Percentiles rank a stretch among this genome's conserved stretches.
These are phyloP conservation scores for Colletotrichum cuscutae DNA, from an alignment of 2,329 filamentous ascomycete species.

Conservation along the genomic window DNA sequence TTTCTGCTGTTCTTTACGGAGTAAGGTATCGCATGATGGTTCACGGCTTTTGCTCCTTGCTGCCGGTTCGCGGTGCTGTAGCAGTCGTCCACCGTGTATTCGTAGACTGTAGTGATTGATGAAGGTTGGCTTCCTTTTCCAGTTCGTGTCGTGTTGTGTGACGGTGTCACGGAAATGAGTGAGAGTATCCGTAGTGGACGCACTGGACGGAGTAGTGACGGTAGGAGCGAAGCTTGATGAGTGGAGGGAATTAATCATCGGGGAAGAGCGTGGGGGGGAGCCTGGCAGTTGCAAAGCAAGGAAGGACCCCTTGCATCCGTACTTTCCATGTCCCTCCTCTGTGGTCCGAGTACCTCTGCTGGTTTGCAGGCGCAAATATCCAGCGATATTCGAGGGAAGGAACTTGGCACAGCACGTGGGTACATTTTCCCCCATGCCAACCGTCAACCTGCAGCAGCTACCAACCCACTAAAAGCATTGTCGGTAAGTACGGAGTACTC, in stretches of 20 bases:
- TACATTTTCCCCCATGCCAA: not conserved
- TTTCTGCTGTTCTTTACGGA: not conserved
- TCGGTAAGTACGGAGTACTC: not conserved
- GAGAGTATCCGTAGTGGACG: not conserved
- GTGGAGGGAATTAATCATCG: constrained; percentile 13
- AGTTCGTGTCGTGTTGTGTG: not conserved
- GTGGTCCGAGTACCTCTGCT: not conserved
- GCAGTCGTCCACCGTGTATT: not conserved
- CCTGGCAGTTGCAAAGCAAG: constrained; percentile 21
- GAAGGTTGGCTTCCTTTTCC: no score
- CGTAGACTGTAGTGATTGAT: no score
- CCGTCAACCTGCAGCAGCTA: not conserved
- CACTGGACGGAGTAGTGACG: no score
- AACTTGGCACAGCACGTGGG: not conserved
- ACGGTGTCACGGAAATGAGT: constrained; percentile 26
- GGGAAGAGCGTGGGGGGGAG: constrained; percentile 30
- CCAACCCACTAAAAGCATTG: not conserved
- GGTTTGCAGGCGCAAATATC: not conserved
- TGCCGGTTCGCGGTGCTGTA: not conserved
- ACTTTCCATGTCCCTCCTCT: not conserved
- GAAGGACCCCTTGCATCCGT: not conserved
- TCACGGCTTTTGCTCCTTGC: not conserved
- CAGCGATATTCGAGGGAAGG: not conserved
- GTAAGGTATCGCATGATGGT: not conserved
- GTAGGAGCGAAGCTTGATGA: constrained; percentile 27